Evolutionary conservation across 2,329 filamentous ascomycete species (phyloP).

Genomic region (Triangularia setosa): DNA sequence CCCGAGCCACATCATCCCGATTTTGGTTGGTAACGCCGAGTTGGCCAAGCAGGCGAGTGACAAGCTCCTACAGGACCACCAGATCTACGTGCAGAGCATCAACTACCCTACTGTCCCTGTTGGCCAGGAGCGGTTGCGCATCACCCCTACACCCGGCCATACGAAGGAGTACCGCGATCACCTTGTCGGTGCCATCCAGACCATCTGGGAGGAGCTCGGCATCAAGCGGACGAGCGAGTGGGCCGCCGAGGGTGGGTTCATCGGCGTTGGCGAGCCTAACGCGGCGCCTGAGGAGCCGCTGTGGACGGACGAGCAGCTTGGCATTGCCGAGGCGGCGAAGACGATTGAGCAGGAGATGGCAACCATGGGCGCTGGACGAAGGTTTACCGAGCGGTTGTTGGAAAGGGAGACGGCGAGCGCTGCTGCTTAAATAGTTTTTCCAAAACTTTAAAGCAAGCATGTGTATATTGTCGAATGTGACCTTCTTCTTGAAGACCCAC

Average conservation of each 20-base stretch:
- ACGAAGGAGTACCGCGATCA: conserved; percentile 79
- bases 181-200: conserved; percentile 77
- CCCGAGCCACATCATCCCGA: conserved; percentile 91
- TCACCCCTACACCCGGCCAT: conserved; percentile 94
- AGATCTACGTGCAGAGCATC: conserved; percentile 97
- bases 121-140: conserved; percentile 92
- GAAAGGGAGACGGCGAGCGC: conserved; percentile 46
- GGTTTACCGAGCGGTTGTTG: conserved; percentile 56
- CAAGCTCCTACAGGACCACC: conserved; percentile 81
- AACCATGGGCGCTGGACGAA: conserved; percentile 25
- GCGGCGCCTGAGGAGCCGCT: conserved; percentile 64
- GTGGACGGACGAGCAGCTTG: conserved; percentile 88
- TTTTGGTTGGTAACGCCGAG: conserved; percentile 91
- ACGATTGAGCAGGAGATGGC: conserved; percentile 51
- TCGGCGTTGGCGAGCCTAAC: conserved; percentile 78
- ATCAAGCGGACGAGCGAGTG: conserved; percentile 86
- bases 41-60: conserved; percentile 89
- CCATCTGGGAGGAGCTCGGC: conserved; percentile 81
- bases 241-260: conserved; percentile 86
- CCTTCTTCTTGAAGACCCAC: background rate
- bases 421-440: conserved; percentile 21
- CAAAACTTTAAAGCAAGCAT: background rate
- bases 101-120: conserved; percentile 98
- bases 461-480: background rate
- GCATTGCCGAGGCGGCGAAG: conserved; percentile 62